phyloP scores from a whole-genome alignment of 805 yeast species.

The Wickerhamiella slavikovae region DNA sequence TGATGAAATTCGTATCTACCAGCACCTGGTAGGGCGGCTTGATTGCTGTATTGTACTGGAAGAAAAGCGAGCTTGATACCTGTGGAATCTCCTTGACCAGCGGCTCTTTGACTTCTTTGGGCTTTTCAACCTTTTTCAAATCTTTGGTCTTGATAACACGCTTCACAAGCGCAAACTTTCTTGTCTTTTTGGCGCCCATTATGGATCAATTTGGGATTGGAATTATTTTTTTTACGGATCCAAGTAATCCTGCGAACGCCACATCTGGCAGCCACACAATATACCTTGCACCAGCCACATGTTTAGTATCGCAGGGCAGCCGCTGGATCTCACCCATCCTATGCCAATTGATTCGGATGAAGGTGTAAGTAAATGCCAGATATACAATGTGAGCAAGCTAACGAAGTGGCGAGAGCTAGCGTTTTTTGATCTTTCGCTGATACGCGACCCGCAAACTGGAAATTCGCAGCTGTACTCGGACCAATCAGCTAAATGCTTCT shows the following conservation, averaged over 20 bases:
- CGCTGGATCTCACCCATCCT: neutral
- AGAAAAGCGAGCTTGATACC: constrained; percentile 85
- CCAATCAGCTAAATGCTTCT: constrained; percentile 37
- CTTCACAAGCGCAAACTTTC: constrained; percentile 89
- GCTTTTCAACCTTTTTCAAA: constrained; percentile 26
- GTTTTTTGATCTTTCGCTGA: constrained; percentile 66
- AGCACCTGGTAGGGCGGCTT: constrained; percentile 97
- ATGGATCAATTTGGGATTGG: constrained; percentile 23
- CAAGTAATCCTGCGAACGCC: no score
- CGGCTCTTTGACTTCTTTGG: constrained; percentile 28
- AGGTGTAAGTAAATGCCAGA: neutral
- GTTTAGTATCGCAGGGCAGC: no score
- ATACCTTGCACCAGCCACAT: no score
- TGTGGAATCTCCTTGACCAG: constrained; percentile 63
- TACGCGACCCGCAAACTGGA: constrained; percentile 66
- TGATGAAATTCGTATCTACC: constrained; percentile 91
- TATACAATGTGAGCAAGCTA: neutral
- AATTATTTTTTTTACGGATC: no score
- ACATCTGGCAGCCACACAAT: no score
- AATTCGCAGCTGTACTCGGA: constrained; percentile 58
- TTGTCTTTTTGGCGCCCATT: constrained; percentile 95
- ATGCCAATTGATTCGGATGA: no score
- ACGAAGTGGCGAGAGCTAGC: constrained; percentile 75
- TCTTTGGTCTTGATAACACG: constrained; percentile 61
- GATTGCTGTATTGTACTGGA: constrained; percentile 82